A percentile compares a stretch with the other conserved stretches of the same genome.
These are phyloP conservation scores for Passalora sequoiae DNA, from an alignment of 2,329 filamentous ascomycete species.

Conservation along the genomic window DNA sequence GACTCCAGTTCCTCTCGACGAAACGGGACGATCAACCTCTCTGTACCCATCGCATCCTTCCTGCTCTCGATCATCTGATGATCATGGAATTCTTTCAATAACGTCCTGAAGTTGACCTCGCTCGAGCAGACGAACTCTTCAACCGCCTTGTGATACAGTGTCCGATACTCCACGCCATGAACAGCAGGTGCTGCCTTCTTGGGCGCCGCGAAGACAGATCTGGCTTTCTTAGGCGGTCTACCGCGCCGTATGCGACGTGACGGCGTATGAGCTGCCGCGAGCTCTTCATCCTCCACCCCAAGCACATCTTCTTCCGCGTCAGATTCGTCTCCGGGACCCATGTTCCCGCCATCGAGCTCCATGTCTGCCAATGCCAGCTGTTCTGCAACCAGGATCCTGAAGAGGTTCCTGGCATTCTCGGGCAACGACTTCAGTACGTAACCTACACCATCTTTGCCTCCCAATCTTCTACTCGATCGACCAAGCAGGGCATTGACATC, in stretches of 20 bases:
- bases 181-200: conserved; percentile 11
- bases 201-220: conserved; percentile 6
- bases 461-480: conserved; percentile 69
- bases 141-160: conserved; percentile 89
- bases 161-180: conserved; percentile 75
- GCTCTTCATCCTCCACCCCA: conserved; percentile 31
- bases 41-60: conserved; percentile 79
- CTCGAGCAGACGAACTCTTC: conserved; percentile 97
- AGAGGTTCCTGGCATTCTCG: conserved; percentile 85
- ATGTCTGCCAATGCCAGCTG: conserved; percentile 59
- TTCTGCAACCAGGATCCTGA: conserved; percentile 77
- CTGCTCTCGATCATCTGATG: conserved; percentile 93
- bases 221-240: conserved; percentile 3
- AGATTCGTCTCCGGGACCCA: conserved; percentile 32
- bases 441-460: conserved; percentile 83
- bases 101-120: conserved; percentile 88
- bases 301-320: conserved; percentile 25
- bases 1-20: conserved; percentile 81
- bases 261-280: conserved; percentile 28
- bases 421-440: conserved; percentile 88
- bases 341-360: conserved; percentile 47
- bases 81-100: conserved; percentile 96
- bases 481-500: conserved; percentile 84
- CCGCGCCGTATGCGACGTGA: conserved; percentile 21
- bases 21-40: conserved; percentile 80